phyloP scores from a whole-genome alignment of 75 land plant genomes.

The Ceratopteris richardii region DNA sequence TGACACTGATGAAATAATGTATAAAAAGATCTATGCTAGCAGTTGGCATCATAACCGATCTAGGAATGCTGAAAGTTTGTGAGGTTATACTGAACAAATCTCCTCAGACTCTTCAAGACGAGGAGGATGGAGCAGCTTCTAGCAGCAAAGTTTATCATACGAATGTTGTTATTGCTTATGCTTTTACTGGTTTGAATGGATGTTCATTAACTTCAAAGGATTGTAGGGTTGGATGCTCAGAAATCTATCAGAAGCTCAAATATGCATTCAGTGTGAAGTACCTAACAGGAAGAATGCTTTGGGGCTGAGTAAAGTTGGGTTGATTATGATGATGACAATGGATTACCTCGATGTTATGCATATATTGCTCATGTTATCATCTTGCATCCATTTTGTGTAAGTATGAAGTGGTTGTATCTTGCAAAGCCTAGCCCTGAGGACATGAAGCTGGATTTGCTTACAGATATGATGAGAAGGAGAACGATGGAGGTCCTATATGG shows the following conservation, averaged over 20 bases:
- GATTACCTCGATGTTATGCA: slow-evolving; percentile 31
- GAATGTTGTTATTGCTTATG: no score
- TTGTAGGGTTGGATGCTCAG: neutral
- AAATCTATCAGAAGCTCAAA: neutral
- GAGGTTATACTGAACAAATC: no score
- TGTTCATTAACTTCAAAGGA: no score
- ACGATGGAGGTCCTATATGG: no score
- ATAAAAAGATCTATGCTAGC: no score
- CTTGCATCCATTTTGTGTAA: slow-evolving; percentile 24
- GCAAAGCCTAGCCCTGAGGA: slow-evolving; percentile 6
- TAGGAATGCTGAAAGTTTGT: no score
- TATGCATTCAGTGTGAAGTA: slow-evolving; percentile 16
- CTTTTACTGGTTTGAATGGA: no score
- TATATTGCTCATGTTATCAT: slow-evolving; percentile 11
- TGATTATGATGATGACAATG: slow-evolving; percentile 25
- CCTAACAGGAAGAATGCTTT: slow-evolving; percentile 16
- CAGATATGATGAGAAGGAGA: slow-evolving; percentile 30
- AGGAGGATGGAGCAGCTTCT: no score
- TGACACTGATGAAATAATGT: no score
- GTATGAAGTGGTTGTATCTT: slow-evolving; percentile 32
- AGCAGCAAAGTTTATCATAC: no score
- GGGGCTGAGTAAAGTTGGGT: slow-evolving; percentile 35
- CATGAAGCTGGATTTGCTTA: slow-evolving; percentile 16
- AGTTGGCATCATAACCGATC: no score
- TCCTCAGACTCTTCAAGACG: no score